Conservation (phyloP, 257 asterid genomes). For the Galeopsis tetrahit region DNA sequence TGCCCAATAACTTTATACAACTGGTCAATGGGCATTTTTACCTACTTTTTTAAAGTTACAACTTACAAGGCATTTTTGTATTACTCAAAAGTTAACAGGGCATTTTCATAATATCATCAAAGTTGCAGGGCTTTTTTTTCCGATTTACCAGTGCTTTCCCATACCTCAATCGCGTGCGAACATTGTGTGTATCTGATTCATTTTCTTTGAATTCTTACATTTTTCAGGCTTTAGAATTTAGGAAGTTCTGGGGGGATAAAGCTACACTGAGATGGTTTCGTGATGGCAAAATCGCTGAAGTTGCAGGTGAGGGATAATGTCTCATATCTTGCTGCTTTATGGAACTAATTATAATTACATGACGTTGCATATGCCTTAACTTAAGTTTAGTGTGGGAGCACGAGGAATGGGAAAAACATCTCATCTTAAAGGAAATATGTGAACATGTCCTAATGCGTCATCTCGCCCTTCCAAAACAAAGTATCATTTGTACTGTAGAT, state of each 20-base stretch:
- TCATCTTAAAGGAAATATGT: slow-evolving; percentile 73
- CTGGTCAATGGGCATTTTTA: no score
- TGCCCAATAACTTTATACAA: no score
- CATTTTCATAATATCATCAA: no score
- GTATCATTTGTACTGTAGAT: slow-evolving; percentile 63
- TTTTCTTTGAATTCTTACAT: slow-evolving; percentile 21
- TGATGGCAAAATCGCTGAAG: slow-evolving; percentile 94
- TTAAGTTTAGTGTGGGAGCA: slow-evolving; percentile 78
- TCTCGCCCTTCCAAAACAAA: slow-evolving; percentile 75
- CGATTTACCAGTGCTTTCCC: background rate
- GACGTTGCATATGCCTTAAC: slow-evolving; percentile 17
- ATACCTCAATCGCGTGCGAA: slow-evolving; percentile 13
- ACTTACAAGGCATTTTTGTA: no score
- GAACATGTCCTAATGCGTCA: slow-evolving; percentile 82
- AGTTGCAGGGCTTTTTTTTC: no score
- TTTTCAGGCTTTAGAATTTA: slow-evolving; percentile 83
- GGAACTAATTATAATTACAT: slow-evolving; percentile 28
- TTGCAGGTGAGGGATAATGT: slow-evolving; percentile 68
- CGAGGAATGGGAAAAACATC: slow-evolving; percentile 82
- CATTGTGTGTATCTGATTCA: slow-evolving; percentile 13
- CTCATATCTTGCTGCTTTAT: slow-evolving; percentile 33
- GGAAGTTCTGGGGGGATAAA: slow-evolving; percentile 97
- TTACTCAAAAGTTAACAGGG: no score
- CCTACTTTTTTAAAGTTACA: no score
- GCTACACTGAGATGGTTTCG: slow-evolving; percentile 87